Conservation (phyloP, 345 rosid genomes). For the Rhodamnia argentea region DNA sequence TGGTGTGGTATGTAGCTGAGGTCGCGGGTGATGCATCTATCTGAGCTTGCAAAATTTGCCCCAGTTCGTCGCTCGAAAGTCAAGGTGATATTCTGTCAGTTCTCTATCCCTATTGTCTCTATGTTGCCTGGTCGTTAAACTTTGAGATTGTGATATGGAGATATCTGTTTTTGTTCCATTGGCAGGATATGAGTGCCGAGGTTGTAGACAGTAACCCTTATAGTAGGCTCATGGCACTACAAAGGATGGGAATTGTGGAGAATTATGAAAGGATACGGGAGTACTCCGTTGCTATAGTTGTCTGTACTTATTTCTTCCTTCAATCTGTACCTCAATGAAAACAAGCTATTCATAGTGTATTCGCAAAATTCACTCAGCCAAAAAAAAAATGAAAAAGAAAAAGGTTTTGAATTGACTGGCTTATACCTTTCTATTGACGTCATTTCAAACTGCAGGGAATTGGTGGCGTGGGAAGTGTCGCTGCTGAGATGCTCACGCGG, state of each 20-base stretch:
- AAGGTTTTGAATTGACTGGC: not conserved
- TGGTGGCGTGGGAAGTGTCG: constrained; percentile 99
- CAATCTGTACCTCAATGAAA: not conserved
- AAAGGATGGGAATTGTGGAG: constrained; percentile 92
- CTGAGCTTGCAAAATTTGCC: constrained; percentile 35
- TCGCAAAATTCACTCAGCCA: not conserved
- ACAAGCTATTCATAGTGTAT: not conserved
- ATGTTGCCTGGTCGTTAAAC: not conserved
- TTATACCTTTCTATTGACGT: not conserved
- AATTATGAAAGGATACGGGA: constrained; percentile 82
- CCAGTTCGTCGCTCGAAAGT: constrained; percentile 65
- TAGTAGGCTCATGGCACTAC: constrained; percentile 99
- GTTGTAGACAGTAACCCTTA: constrained; percentile 97
- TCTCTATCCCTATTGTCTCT: not conserved
- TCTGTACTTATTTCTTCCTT: constrained; percentile 41
- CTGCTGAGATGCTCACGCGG: constrained; percentile 97
- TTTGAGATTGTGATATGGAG: not conserved
- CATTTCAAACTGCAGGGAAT: constrained; percentile 47
- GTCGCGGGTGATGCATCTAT: constrained; percentile 40
- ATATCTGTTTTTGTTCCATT: not conserved
- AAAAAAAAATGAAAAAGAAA: not conserved
- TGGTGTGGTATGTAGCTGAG: constrained; percentile 34
- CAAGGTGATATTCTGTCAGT: constrained; percentile 15
- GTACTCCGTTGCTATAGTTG: constrained; percentile 94
- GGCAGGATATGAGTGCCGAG: constrained; percentile 92